Percentiles rank a stretch among this genome's conserved stretches.
Conservation (phyloP, 306 rosid species). For the Datisca glomerata region DNA sequence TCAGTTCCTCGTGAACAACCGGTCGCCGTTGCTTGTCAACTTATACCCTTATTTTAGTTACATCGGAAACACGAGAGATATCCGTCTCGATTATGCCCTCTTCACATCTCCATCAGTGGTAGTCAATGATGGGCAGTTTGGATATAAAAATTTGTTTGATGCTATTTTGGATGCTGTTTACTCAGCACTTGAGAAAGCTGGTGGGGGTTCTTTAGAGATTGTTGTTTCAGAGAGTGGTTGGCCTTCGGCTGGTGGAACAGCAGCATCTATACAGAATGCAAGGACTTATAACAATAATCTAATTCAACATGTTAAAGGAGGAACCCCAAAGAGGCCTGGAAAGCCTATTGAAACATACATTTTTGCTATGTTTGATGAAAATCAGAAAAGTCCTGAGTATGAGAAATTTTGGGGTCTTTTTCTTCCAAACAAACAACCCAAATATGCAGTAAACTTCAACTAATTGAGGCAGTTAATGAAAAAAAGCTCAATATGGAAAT, state of each 20-base stretch:
- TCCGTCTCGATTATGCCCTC: conserved; percentile 27
- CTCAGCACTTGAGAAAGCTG: conserved; percentile 29
- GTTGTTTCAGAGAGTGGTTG: conserved; percentile 45
- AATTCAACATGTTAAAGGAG: conserved; percentile 20
- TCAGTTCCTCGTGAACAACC: conserved; percentile 11
- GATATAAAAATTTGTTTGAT: conserved; percentile 30
- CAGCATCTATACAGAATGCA: conserved; percentile 20
- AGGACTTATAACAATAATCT: no score
- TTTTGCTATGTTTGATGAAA: conserved; percentile 25
- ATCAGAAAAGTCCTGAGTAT: conserved; percentile 9
- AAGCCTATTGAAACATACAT: conserved; percentile 18
- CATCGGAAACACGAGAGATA: background rate
- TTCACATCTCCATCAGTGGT: conserved; percentile 14
- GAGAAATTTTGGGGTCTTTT: conserved; percentile 32
- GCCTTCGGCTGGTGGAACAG: conserved; percentile 34
- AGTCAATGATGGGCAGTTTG: conserved; percentile 19
- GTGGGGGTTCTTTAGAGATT: conserved; percentile 19
- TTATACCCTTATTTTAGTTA: conserved; percentile 28
- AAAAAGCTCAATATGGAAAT: no score
- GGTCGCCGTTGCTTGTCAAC: conserved; percentile 29
- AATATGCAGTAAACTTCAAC: conserved; percentile 12
- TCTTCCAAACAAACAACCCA: conserved; percentile 14
- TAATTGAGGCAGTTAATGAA: no score
- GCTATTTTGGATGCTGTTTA: conserved; percentile 27
- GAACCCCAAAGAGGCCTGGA: conserved; percentile 20